These are phyloP conservation scores for Prunella vulgaris DNA, from an alignment of 257 asterid genomes.

Conservation along the genomic window DNA sequence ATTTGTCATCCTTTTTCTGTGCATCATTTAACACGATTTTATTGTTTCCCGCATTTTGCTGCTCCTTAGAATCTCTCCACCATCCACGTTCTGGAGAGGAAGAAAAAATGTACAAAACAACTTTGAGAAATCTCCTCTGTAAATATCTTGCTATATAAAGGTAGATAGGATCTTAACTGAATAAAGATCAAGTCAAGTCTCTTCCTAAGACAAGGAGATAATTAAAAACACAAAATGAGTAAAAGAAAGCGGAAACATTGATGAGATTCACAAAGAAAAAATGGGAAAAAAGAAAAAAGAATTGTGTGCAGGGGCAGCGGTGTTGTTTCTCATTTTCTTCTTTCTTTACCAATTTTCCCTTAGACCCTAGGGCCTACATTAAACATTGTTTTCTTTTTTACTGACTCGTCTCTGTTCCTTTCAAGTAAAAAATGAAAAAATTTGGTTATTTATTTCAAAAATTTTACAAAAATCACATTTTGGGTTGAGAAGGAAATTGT, in stretches of 20 bases:
- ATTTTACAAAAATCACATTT: not conserved
- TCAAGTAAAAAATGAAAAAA: not conserved
- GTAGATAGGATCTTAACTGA: not conserved
- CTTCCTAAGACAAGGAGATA: not conserved
- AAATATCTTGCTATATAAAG: not conserved
- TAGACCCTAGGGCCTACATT: not conserved
- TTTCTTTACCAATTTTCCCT: not conserved
- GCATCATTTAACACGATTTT: conserved; percentile 32
- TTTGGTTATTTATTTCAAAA: too few species aligned
- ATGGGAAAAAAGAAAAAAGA: not conserved
- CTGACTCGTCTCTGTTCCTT: not conserved
- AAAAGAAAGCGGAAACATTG: not conserved
- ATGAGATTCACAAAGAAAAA: not conserved
- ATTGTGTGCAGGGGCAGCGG: not conserved
- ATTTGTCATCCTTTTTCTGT: conserved; percentile 39
- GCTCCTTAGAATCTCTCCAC: conserved; percentile 60
- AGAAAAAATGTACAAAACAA: not conserved
- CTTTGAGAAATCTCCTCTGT: not conserved
- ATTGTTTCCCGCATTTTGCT: conserved; percentile 24
- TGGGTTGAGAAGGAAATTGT: not conserved
- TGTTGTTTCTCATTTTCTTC: not conserved
- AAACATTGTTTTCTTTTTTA: not conserved
- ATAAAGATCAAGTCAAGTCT: not conserved
- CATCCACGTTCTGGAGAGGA: conserved; percentile 60
- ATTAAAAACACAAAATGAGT: not conserved